These are phyloP conservation scores for Fusarium phyllophilum DNA, from an alignment of 2,329 filamentous ascomycete genomes.

Conservation along the genomic window DNA sequence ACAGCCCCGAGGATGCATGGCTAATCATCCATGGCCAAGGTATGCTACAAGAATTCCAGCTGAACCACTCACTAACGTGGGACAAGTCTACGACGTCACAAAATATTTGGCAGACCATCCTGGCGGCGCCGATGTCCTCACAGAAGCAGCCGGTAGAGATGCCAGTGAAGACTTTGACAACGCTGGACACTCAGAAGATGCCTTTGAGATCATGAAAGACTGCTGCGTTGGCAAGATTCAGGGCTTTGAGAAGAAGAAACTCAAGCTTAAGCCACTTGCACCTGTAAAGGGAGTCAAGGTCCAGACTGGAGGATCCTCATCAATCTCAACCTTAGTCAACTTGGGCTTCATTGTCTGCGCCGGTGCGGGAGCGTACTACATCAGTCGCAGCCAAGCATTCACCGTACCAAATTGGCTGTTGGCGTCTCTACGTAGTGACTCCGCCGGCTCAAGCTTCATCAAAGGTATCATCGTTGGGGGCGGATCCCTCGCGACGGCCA, in stretches of 20 bases:
- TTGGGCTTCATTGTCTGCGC: not conserved
- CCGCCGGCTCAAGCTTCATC: conserved; percentile 12
- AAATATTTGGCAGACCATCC: conserved; percentile 69
- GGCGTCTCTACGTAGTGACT: not conserved
- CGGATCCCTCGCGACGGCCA: conserved; percentile 35
- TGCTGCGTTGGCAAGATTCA: conserved; percentile 52
- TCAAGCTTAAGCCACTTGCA: conserved; percentile 21
- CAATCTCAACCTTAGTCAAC: not conserved
- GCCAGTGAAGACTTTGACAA: conserved; percentile 84
- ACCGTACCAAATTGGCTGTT: not conserved
- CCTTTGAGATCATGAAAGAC: conserved; percentile 54
- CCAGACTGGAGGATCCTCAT: accelerated
- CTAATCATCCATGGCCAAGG: conserved; percentile 1
- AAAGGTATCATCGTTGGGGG: conserved; percentile 18
- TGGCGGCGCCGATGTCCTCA: conserved; percentile 80
- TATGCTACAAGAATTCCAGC: accelerated
- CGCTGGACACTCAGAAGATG: conserved; percentile 80
- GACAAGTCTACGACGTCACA: conserved; percentile 66
- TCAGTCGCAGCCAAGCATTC: not conserved
- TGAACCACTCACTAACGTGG: not conserved
- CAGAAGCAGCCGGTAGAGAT: conserved; percentile 81
- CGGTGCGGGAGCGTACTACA: not conserved
- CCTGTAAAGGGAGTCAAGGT: not conserved
- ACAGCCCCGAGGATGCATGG: not conserved
- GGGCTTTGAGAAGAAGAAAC: conserved; percentile 36